Conservation (phyloP, 2,329 filamentous ascomycete genomes). For the Xylaria sp. region DNA sequence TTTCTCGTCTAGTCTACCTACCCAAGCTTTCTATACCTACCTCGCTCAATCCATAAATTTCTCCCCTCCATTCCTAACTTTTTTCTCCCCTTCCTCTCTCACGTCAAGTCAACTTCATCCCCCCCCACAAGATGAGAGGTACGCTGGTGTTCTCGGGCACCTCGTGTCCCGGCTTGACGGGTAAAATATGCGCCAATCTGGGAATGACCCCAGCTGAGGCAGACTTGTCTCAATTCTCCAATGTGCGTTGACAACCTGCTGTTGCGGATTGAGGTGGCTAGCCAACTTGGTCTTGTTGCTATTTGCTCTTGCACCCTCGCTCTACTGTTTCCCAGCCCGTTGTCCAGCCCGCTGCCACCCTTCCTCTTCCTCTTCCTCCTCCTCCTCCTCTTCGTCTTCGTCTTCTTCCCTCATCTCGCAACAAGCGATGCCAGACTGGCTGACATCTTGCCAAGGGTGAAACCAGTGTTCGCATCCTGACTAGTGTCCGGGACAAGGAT, state of each 20-base stretch:
- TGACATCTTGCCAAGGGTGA: slow-evolving; percentile 64
- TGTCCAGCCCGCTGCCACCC: neutral
- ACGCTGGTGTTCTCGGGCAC: slow-evolving; percentile 75
- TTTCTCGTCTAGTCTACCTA: slow-evolving; percentile 3
- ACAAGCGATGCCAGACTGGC: slow-evolving; percentile 31
- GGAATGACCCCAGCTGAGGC: slow-evolving; percentile 72
- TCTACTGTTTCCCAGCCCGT: neutral
- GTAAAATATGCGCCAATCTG: slow-evolving; percentile 74
- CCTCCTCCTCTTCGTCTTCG: neutral
- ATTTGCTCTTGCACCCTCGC: neutral
- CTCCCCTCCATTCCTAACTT: slow-evolving; percentile 38
- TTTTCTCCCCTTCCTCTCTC: slow-evolving; percentile 41
- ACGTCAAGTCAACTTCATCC: slow-evolving; percentile 43
- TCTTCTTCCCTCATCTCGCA: neutral
- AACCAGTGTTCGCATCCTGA: slow-evolving; percentile 75
- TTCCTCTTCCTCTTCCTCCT: neutral
- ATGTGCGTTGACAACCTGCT: slow-evolving; percentile 60
- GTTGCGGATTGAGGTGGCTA: slow-evolving; percentile 10
- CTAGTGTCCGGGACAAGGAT: slow-evolving; percentile 93
- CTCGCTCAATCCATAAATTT: slow-evolving; percentile 29
- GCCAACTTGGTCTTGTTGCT: slow-evolving; percentile 7
- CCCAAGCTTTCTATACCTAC: neutral
- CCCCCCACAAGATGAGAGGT: slow-evolving; percentile 64
- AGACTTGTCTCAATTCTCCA: slow-evolving; percentile 76
- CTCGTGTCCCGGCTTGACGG: slow-evolving; percentile 71